Percentiles rank a stretch among this genome's conserved stretches.
These are phyloP conservation scores for Aspergillus novoparasiticus DNA, from an alignment of 2,329 filamentous ascomycete genomes.

Conservation along the genomic window DNA sequence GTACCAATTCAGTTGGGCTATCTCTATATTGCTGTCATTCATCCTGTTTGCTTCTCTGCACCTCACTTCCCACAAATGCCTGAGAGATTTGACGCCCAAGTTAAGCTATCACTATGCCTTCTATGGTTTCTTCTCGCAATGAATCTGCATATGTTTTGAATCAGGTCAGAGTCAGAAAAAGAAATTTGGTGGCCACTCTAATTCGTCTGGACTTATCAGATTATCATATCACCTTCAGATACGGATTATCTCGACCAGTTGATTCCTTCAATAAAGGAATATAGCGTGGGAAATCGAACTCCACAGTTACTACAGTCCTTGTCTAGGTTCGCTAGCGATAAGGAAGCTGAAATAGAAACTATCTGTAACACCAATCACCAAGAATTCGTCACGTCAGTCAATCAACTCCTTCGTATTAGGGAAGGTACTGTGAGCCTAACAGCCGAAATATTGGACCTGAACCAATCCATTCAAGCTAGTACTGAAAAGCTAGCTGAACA, in stretches of 20 bases:
- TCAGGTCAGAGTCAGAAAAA: conserved; percentile 32
- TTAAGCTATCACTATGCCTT: conserved; percentile 34
- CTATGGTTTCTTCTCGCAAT: conserved; percentile 34
- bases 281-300: conserved; percentile 72
- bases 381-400: conserved; percentile 91
- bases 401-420: conserved; percentile 87
- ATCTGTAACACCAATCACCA: conserved; percentile 96
- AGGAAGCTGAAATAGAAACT: conserved; percentile 87
- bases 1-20: too few relatives aligned
- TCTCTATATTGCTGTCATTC: neutral
- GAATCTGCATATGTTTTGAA: conserved; percentile 44
- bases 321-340: conserved; percentile 78
- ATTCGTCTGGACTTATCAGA: conserved; percentile 55
- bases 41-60: neutral
- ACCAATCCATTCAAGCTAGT: conserved; percentile 91
- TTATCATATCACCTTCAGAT: conserved; percentile 88
- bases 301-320: conserved; percentile 75
- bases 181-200: conserved; percentile 6
- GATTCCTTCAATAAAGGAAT: conserved; percentile 92
- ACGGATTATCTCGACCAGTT: conserved; percentile 93
- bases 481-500: conserved; percentile 93
- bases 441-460: conserved; percentile 86
- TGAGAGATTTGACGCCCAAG: neutral
- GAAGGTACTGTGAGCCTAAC: conserved; percentile 89
- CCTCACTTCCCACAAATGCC: neutral